phyloP scores from a whole-genome alignment of 2,329 filamentous ascomycete species.

The Penicillium psychrosexuale region DNA sequence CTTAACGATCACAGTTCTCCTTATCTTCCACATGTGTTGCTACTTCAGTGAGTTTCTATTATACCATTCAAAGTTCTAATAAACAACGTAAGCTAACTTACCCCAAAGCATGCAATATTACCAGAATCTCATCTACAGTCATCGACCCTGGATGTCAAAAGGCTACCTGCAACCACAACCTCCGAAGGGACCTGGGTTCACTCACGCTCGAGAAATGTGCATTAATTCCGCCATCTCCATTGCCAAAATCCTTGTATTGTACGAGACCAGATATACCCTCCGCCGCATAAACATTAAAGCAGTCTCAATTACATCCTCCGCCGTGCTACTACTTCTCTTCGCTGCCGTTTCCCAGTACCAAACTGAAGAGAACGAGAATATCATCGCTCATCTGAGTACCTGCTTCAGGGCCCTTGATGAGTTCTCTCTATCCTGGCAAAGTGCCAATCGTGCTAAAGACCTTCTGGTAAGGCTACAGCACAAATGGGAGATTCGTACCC shows the following conservation, averaged over 20 bases:
- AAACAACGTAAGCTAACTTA: not conserved
- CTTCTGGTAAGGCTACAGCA: constrained; percentile 10
- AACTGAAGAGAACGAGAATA: constrained; percentile 1
- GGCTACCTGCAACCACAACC: constrained; percentile 30
- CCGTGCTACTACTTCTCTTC: constrained; percentile 17
- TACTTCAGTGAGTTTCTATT: constrained; percentile 25
- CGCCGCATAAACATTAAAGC: constrained; percentile 16
- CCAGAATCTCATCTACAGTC: constrained; percentile 34
- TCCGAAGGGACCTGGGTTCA: constrained; percentile 16
- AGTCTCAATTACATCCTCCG: constrained; percentile 19
- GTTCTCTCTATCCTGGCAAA: constrained; percentile 16
- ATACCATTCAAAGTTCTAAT: not conserved
- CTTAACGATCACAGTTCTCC: constrained; percentile 19
- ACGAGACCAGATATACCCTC: constrained; percentile 15
- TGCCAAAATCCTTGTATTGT: constrained; percentile 12
- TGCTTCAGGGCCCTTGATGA: constrained; percentile 19
- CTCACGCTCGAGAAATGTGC: constrained; percentile 18
- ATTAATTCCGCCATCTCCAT: constrained; percentile 18
- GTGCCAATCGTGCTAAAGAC: constrained; percentile 13
- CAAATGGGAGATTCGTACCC: constrained; percentile 12
- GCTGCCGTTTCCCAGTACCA: constrained; percentile 10
- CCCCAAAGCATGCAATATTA: constrained; percentile 32
- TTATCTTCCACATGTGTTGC: constrained; percentile 29
- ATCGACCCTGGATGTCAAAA: constrained; percentile 38
- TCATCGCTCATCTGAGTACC: constrained; percentile 6